Evolutionary conservation across 257 asterid species (phyloP).

Genomic region (Thymus quinquecostatus): DNA sequence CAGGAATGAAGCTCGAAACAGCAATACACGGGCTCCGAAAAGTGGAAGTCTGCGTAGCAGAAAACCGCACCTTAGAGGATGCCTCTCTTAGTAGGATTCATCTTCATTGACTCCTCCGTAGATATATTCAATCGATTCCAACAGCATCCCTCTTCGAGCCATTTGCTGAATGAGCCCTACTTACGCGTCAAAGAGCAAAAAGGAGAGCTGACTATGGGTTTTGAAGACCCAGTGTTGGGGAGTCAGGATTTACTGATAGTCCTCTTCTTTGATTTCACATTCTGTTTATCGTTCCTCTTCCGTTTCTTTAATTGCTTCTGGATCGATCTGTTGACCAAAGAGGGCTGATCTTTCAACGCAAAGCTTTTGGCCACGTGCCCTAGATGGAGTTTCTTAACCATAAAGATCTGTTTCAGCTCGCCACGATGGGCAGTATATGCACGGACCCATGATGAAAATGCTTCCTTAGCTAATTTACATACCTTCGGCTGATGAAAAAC

Average conservation of each 20-base stretch:
- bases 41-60: too few relatives aligned
- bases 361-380: slow-evolving; percentile 92
- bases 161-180: not conserved
- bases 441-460: slow-evolving; percentile 89
- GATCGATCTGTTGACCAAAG: slow-evolving; percentile 72
- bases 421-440: slow-evolving; percentile 96
- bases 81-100: not conserved
- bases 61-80: too few relatives aligned
- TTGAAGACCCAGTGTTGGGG: slow-evolving; percentile 4
- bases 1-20: not conserved
- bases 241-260: slow-evolving; percentile 43
- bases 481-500: slow-evolving; percentile 49
- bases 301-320: slow-evolving; percentile 78
- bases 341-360: slow-evolving; percentile 89
- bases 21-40: too few relatives aligned
- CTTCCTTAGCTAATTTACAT: slow-evolving; percentile 66
- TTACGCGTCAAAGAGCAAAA: not conserved
- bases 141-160: not conserved
- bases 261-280: slow-evolving; percentile 56
- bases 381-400: slow-evolving; percentile 87
- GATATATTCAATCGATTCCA: not conserved
- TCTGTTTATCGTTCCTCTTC: slow-evolving; percentile 50
- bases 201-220: not conserved
- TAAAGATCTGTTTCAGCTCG: slow-evolving; percentile 82
- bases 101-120: not conserved